These are phyloP conservation scores for Penicillium egyptiacum DNA, from an alignment of 495 filamentous ascomycete species.

Conservation along the genomic window DNA sequence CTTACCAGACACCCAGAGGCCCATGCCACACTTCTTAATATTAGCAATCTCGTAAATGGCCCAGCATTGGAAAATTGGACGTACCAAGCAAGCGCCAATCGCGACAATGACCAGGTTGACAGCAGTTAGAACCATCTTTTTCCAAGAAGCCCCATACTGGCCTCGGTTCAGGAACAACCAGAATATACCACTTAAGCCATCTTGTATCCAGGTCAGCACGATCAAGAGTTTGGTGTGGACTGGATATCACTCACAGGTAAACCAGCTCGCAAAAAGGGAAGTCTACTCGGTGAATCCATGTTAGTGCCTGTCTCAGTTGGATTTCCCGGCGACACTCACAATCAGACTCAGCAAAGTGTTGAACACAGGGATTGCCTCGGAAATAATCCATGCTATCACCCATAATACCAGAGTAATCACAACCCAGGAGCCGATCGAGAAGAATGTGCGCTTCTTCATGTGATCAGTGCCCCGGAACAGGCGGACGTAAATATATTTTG, in stretches of 20 bases:
- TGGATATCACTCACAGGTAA: slow-evolving; percentile 45
- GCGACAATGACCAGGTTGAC: slow-evolving; percentile 33
- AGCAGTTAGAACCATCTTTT: slow-evolving; percentile 33
- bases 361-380: slow-evolving; percentile 72
- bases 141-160: slow-evolving; percentile 18
- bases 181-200: slow-evolving; percentile 38
- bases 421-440: slow-evolving; percentile 54
- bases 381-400: slow-evolving; percentile 69
- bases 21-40: slow-evolving; percentile 26
- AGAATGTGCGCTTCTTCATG: slow-evolving; percentile 59
- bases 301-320: not conserved
- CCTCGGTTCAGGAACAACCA: slow-evolving; percentile 43
- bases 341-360: slow-evolving; percentile 59
- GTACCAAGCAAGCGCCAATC: slow-evolving; percentile 31
- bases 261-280: slow-evolving; percentile 42
- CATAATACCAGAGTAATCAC: slow-evolving; percentile 57
- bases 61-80: not conserved
- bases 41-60: not conserved
- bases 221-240: not conserved
- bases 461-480: slow-evolving; percentile 56
- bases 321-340: slow-evolving; percentile 18
- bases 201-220: slow-evolving; percentile 7
- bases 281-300: slow-evolving; percentile 20
- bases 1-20: slow-evolving; percentile 33
- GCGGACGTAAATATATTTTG: slow-evolving; percentile 66